A percentile compares a stretch with the other conserved stretches of the same genome.
Evolutionary conservation across 805 yeast genomes (phyloP).

Genomic region (Zygosaccharomyces siamensis): DNA sequence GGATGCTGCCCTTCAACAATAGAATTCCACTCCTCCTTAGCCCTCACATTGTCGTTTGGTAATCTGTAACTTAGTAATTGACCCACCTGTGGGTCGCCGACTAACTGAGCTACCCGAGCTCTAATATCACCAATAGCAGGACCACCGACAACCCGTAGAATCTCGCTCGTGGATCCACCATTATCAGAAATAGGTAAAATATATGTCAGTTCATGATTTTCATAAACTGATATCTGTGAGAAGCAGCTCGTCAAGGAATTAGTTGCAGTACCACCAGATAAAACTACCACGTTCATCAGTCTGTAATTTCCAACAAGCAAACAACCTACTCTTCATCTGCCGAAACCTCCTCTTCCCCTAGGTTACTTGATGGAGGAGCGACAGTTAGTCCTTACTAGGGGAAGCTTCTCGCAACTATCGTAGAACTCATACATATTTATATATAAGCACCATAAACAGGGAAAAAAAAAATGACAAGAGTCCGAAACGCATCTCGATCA

Average conservation of each 20-base stretch:
- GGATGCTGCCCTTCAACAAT: constrained; percentile 76
- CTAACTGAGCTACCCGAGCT: constrained; percentile 70
- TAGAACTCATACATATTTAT: not conserved
- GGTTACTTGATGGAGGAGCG: not conserved
- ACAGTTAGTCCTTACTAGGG: not conserved
- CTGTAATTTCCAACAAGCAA: no score
- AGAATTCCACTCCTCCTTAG: constrained; percentile 67
- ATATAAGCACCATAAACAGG: not conserved
- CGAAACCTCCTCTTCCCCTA: not conserved
- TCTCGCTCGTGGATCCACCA: constrained; percentile 92
- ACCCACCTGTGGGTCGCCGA: constrained; percentile 48
- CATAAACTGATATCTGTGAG: constrained; percentile 39
- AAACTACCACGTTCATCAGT: constrained; percentile 35
- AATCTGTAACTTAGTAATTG: constrained; percentile 31
- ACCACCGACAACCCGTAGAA: constrained; percentile 81
- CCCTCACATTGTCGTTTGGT: constrained; percentile 37
- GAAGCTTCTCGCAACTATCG: not conserved
- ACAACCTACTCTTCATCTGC: not conserved
- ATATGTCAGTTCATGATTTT: constrained; percentile 36
- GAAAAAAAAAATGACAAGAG: not conserved
- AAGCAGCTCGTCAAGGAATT: constrained; percentile 66
- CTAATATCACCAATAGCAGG: constrained; percentile 94
- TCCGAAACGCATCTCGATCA: not conserved
- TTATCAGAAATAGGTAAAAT: constrained; percentile 84
- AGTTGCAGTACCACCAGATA: constrained; percentile 89